A percentile compares a stretch with the other conserved stretches of the same genome.
These are phyloP conservation scores for Avena insularis DNA, from an alignment of 176 grass and related monocot genomes.

Conservation along the genomic window DNA sequence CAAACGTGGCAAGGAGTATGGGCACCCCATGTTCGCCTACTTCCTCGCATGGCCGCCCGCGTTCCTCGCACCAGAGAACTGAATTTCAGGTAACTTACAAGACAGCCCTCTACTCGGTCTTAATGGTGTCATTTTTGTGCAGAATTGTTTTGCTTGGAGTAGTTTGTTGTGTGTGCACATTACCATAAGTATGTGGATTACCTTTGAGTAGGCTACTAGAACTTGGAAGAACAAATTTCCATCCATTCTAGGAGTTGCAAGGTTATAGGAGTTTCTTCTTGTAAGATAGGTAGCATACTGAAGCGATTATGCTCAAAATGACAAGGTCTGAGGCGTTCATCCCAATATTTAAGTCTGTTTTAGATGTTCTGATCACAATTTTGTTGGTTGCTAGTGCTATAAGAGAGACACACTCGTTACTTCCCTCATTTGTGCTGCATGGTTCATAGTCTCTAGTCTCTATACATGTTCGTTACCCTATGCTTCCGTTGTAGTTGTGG, in stretches of 20 bases:
- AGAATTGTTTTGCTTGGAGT: neutral
- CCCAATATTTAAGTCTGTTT: neutral
- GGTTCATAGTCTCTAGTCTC: neutral
- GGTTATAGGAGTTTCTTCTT: neutral
- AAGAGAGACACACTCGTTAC: neutral
- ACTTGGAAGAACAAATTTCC: neutral
- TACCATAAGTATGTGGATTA: neutral
- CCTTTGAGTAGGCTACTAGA: neutral
- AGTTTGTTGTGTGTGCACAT: neutral
- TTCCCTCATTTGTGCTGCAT: neutral
- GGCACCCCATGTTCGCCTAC: conserved; percentile 3
- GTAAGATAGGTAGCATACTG: neutral
- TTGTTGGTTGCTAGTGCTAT: neutral
- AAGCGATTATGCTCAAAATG: neutral
- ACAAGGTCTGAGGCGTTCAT: neutral
- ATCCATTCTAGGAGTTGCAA: neutral
- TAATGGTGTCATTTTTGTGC: neutral
- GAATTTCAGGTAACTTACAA: neutral
- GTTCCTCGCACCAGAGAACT: neutral
- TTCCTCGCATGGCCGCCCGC: conserved; percentile 13
- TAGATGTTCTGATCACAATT: neutral
- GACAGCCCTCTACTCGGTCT: neutral
- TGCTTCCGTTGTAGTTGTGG: neutral
- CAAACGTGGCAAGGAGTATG: conserved; percentile 19
- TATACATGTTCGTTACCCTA: neutral